Percentiles rank a stretch among this genome's conserved stretches.
These are phyloP conservation scores for Fomitopsis serialis DNA, from an alignment of 768 basidiomycete species.

Conservation along the genomic window DNA sequence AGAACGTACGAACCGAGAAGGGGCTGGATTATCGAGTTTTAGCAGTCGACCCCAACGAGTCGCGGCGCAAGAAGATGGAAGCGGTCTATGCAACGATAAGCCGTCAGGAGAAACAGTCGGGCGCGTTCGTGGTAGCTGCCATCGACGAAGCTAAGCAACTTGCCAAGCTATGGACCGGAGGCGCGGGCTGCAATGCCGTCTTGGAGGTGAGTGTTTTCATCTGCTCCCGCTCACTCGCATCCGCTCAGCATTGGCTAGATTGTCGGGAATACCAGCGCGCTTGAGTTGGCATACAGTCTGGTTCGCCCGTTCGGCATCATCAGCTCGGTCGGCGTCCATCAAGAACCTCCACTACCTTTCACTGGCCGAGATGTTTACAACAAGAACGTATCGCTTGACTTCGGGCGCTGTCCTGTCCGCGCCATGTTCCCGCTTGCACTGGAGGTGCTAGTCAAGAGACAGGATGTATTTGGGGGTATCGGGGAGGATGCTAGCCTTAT, in stretches of 20 bases:
- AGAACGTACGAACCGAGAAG: constrained; percentile 25
- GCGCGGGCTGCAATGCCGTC: constrained; percentile 56
- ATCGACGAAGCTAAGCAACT: constrained; percentile 47
- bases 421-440: constrained; percentile 72
- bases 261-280: constrained; percentile 63
- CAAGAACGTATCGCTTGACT: constrained; percentile 77
- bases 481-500: constrained; percentile 59
- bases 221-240: not conserved
- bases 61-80: constrained; percentile 54
- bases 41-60: constrained; percentile 56
- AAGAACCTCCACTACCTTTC: constrained; percentile 47
- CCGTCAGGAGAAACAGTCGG: constrained; percentile 31
- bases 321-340: constrained; percentile 70
- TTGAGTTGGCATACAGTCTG: constrained; percentile 61
- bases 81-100: constrained; percentile 50
- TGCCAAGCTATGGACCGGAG: constrained; percentile 47
- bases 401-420: constrained; percentile 77
- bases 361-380: constrained; percentile 55
- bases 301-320: constrained; percentile 74
- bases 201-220: constrained; percentile 47
- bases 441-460: constrained; percentile 60
- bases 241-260: constrained; percentile 36
- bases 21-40: constrained; percentile 47
- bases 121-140: constrained; percentile 39
- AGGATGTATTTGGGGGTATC: constrained; percentile 71